Conservation (phyloP, 2,329 filamentous ascomycete species). For the Calonectria hongkongensis region DNA sequence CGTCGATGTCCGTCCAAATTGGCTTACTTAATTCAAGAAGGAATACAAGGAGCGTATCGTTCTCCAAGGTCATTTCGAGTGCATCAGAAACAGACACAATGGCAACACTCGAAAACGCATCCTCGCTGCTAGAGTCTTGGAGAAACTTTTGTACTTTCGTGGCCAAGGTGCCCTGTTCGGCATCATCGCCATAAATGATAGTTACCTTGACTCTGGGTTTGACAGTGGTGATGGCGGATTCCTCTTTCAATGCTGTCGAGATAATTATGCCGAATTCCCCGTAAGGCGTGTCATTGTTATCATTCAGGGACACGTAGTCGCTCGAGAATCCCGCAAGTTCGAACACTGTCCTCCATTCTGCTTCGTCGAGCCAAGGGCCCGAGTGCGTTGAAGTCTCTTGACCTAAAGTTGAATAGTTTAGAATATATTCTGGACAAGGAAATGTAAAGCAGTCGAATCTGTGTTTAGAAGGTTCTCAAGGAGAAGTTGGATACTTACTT, state of each 20-base stretch:
- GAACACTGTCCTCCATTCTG: background rate
- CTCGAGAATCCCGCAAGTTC: conserved; percentile 13
- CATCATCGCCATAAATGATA: background rate
- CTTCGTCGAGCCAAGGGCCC: background rate
- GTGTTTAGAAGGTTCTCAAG: background rate
- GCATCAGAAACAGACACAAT: background rate
- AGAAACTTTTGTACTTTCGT: background rate
- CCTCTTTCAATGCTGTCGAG: background rate
- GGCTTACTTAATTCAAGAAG: conserved; percentile 4
- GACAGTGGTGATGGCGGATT: too few relatives aligned
- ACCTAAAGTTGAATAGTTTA: too few relatives aligned
- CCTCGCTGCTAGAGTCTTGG: background rate
- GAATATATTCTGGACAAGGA: background rate
- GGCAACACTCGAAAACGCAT: background rate
- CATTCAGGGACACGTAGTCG: background rate
- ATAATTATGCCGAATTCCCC: background rate
- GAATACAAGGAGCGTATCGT: conserved; percentile 2
- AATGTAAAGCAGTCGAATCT: background rate
- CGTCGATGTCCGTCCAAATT: background rate
- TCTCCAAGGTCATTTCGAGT: background rate
- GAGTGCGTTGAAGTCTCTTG: background rate
- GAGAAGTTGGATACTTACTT: background rate
- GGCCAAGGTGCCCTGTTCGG: background rate
- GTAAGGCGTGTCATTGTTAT: background rate
- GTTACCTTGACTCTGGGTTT: background rate